Evolutionary conservation across 1,284 basidiomycete species (phyloP).

Genomic region (Pascua guehoae): DNA sequence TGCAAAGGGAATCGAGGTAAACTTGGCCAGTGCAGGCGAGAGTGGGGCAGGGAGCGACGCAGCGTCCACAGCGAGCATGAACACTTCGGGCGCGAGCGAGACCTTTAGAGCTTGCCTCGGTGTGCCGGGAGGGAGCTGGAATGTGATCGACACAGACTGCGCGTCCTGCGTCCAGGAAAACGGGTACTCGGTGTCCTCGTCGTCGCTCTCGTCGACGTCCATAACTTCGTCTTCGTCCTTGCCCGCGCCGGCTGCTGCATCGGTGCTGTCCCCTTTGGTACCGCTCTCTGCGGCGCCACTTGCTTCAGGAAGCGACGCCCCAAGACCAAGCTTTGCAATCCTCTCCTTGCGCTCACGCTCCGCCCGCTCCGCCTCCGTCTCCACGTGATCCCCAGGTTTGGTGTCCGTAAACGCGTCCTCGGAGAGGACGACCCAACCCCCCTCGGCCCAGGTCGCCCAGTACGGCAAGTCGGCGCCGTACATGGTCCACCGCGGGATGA

Average conservation of each 20-base stretch:
- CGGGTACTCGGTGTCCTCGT: slow-evolving; percentile 51
- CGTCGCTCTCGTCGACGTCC: slow-evolving; percentile 10
- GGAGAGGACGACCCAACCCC: slow-evolving; percentile 37
- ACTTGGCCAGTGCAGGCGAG: slow-evolving; percentile 56
- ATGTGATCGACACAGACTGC: slow-evolving; percentile 74
- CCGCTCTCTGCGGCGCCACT: background rate
- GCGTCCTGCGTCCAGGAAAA: slow-evolving; percentile 88
- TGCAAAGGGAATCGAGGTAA: slow-evolving; percentile 54
- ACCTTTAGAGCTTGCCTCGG: slow-evolving; percentile 64
- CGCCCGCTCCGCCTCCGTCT: slow-evolving; percentile 17
- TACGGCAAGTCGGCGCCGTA: slow-evolving; percentile 68
- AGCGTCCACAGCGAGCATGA: slow-evolving; percentile 51
- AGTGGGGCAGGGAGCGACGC: slow-evolving; percentile 29
- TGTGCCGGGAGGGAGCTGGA: slow-evolving; percentile 71
- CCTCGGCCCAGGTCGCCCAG: slow-evolving; percentile 27
- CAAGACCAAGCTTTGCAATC: slow-evolving; percentile 31
- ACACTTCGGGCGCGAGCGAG: slow-evolving; percentile 60
- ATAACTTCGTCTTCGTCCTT: slow-evolving; percentile 1
- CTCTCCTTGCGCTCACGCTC: slow-evolving; percentile 15
- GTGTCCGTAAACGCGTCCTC: slow-evolving; percentile 21
- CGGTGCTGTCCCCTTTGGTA: background rate
- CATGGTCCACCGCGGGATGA: slow-evolving; percentile 59
- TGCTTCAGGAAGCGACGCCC: slow-evolving; percentile 17
- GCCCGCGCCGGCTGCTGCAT: background rate
- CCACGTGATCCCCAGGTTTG: background rate